phyloP scores from a whole-genome alignment of 1,284 basidiomycete species.

The Inonotus hispidus region DNA sequence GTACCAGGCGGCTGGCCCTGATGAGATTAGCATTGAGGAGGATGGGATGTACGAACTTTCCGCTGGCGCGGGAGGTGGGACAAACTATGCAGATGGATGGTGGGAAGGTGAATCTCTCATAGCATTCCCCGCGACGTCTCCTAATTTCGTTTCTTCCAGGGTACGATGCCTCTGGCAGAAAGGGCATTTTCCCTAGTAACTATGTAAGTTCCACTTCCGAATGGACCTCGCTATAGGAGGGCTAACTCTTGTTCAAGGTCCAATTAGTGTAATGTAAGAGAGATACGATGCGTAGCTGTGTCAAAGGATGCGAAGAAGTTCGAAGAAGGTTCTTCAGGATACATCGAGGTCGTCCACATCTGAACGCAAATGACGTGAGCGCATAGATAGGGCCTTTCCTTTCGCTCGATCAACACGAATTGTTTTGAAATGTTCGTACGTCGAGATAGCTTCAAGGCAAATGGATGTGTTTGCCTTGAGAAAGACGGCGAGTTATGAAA shows the following conservation, averaged over 20 bases:
- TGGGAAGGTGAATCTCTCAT: conserved; percentile 73
- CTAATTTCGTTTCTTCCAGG: conserved; percentile 36
- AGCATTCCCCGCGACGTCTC: not conserved
- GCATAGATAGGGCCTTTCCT: no score
- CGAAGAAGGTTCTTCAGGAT: no score
- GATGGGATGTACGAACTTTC: conserved; percentile 62
- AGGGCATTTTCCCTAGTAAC: conserved; percentile 79
- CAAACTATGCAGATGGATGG: conserved; percentile 70
- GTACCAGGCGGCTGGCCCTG: conserved; percentile 60
- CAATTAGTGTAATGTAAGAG: conserved; percentile 5
- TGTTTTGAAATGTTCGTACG: no score
- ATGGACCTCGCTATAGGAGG: no score
- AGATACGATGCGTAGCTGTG: no score
- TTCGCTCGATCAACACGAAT: no score
- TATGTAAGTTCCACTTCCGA: conserved; percentile 50
- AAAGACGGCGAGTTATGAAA: no score
- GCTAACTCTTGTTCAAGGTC: not conserved
- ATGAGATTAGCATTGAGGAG: conserved; percentile 62
- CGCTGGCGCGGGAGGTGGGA: conserved; percentile 51
- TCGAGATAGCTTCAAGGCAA: no score
- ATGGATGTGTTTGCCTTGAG: no score
- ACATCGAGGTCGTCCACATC: no score
- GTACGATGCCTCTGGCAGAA: conserved; percentile 50
- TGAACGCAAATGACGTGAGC: no score
- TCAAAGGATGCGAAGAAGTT: no score